These are phyloP conservation scores for Batkoa obscura DNA, from an alignment of 371 early-diverging fungal genomes.

Conservation along the genomic window DNA sequence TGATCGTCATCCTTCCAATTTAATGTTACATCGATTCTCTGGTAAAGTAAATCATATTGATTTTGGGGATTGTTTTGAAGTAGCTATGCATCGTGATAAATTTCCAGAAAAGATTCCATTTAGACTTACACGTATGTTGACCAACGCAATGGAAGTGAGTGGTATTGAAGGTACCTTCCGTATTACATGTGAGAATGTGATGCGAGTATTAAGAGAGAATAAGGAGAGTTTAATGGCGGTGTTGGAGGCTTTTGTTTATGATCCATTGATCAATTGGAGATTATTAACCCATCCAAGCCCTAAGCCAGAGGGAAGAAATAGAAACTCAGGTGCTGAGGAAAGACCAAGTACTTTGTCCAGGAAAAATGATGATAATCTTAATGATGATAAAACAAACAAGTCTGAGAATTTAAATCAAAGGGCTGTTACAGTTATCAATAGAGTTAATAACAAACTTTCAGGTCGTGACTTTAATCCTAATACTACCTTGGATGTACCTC, in stretches of 20 bases:
- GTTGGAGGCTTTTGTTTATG: slow-evolving; percentile 93
- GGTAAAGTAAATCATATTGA: slow-evolving; percentile 98
- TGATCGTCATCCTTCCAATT: slow-evolving; percentile 95
- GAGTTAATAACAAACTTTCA: slow-evolving; percentile 26
- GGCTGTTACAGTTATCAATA: slow-evolving; percentile 34
- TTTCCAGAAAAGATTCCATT: slow-evolving; percentile 97
- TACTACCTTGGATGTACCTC: slow-evolving; percentile 56
- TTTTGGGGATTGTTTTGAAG: slow-evolving; percentile 98
- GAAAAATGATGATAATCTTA: neutral
- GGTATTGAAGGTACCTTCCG: slow-evolving; percentile 93
- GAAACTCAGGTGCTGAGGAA: neutral
- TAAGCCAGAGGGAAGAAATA: slow-evolving; percentile 8
- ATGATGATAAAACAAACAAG: slow-evolving; percentile 3
- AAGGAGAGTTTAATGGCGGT: slow-evolving; percentile 97
- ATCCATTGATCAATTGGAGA: slow-evolving; percentile 93
- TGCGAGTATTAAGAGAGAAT: slow-evolving; percentile 88
- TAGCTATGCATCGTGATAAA: slow-evolving; percentile 91
- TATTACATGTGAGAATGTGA: slow-evolving; percentile 87
- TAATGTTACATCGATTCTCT: slow-evolving; percentile 83
- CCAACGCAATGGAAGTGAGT: slow-evolving; percentile 93
- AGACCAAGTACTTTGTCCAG: neutral
- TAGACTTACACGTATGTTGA: slow-evolving; percentile 95
- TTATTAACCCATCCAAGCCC: slow-evolving; percentile 21
- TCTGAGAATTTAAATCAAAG: slow-evolving; percentile 24
- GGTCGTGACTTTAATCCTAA: slow-evolving; percentile 80